Evolutionary conservation across 495 filamentous ascomycete species (phyloP), one percentile per base, ranked within the genome.

Genomic region (Oidiodendron maius): DNA sequence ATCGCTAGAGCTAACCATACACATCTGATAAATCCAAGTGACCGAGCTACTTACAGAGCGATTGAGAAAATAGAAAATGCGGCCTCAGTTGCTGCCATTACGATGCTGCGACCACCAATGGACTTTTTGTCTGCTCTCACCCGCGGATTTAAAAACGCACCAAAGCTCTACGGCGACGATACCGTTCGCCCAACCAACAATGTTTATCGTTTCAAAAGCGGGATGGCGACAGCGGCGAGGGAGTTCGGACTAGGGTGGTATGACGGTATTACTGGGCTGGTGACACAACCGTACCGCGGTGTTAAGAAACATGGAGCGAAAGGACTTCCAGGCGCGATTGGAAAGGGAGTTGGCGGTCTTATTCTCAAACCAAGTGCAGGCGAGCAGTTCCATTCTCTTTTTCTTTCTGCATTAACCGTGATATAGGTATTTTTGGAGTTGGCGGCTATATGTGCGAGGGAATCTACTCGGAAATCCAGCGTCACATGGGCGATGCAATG

Each of bases 271-370:
- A 75, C 83, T 6, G 86, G 85, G 1, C 61, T 89, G 2, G 71
- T 84, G 8, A 86, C 77, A 0, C 84, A 88, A 42, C 86, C 86
- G 0, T 44, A 72, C 4, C 61, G 72, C 20, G 84, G 84, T 23
- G 77, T 76, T 3, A 72, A 79, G 56, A 79, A 86, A 55, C 77
- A 81, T 46, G 51, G 51, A 3, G 17, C 18, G 12, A 35, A 15
- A 3, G 86, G 86, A 10, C 69, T 87, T 8, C 24, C 85, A 13
- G 88, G 87, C 56, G 86, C 85, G 0, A 62, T 89, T 28, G 83
- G 80, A 0, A 88, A 85, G 57, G 86, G 82, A 1, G 71, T 88
- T 21, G 84, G 82, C 13, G 85, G 86, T 40, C 32, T 52, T 26
- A 23, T 41, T 5, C 18, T 40, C 5, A 40, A 40, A 22, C 38